Percentiles rank a stretch among this genome's conserved stretches.
phyloP scores from a whole-genome alignment of 2,329 filamentous ascomycete species.

The Colletotrichum destructivum region DNA sequence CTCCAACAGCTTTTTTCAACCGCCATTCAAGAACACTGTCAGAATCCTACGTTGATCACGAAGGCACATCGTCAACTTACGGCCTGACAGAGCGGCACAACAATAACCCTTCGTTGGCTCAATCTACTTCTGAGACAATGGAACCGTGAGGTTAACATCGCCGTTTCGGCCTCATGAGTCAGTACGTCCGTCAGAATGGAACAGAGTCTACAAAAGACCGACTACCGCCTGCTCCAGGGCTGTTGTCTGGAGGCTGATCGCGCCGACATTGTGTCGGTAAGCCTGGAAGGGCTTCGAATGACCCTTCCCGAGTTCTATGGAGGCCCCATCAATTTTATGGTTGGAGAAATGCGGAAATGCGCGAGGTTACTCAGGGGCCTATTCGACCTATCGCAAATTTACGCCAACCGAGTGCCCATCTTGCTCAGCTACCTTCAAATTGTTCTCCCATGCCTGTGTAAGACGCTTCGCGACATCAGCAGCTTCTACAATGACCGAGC shows the following conservation, averaged over 20 bases:
- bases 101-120: background rate
- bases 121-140: conserved; percentile 7
- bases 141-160: conserved; percentile 15
- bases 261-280: conserved; percentile 62
- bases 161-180: conserved; percentile 17
- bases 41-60: background rate
- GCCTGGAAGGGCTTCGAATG: conserved; percentile 65
- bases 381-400: conserved; percentile 67
- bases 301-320: conserved; percentile 61
- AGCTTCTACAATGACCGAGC: conserved; percentile 66
- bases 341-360: conserved; percentile 62
- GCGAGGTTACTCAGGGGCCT: conserved; percentile 67
- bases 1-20: background rate
- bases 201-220: conserved; percentile 45
- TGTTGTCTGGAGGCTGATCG: conserved; percentile 70
- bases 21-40: no score
- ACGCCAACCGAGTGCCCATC: conserved; percentile 64
- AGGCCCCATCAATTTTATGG: conserved; percentile 63
- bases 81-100: background rate
- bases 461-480: conserved; percentile 68
- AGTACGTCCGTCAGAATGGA: conserved; percentile 37
- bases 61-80: background rate
- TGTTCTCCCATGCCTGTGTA: conserved; percentile 69
- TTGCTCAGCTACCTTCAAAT: conserved; percentile 70
- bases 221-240: conserved; percentile 62